These are phyloP conservation scores for Protomyces arabidopsidicola DNA, from an alignment of 1,139 yeast species.

Conservation along the genomic window DNA sequence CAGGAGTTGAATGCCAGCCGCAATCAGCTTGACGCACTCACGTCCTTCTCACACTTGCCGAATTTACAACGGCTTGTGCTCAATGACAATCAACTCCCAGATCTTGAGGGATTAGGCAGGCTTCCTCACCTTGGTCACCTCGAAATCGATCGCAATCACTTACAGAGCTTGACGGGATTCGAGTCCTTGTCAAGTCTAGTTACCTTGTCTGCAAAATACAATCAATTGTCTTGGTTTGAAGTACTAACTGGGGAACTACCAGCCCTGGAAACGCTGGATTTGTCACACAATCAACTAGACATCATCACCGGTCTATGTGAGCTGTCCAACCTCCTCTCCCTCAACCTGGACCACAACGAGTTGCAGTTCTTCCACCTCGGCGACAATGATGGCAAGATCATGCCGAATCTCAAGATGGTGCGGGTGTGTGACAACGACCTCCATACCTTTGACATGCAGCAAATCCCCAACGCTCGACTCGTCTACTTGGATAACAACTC, in stretches of 20 bases:
- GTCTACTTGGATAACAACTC: constrained; percentile 36
- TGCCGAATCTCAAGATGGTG: constrained; percentile 32
- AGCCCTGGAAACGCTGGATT: constrained; percentile 36
- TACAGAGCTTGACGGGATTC: constrained; percentile 37
- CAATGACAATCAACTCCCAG: constrained; percentile 39
- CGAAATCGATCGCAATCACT: constrained; percentile 36
- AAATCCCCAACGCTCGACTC: constrained; percentile 34
- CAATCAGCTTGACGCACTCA: constrained; percentile 37
- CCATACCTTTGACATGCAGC: constrained; percentile 27
- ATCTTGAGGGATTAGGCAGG: constrained; percentile 34
- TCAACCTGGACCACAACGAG: constrained; percentile 32
- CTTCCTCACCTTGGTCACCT: constrained; percentile 39
- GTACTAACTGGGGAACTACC: constrained; percentile 30
- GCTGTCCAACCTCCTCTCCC: constrained; percentile 29
- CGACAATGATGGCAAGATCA: constrained; percentile 1
- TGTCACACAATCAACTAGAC: constrained; percentile 36
- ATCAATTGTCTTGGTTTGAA: constrained; percentile 35
- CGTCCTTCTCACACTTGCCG: constrained; percentile 37
- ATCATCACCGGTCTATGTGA: constrained; percentile 35
- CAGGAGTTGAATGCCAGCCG: constrained; percentile 36
- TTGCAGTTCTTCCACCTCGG: constrained; percentile 24
- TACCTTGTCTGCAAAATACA: constrained; percentile 36
- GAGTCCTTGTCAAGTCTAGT: constrained; percentile 37
- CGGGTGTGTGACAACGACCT: constrained; percentile 31
- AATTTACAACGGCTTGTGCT: constrained; percentile 39